Conservation (phyloP, 2,329 filamentous ascomycete species). For the Diaporthe longicolla region DNA sequence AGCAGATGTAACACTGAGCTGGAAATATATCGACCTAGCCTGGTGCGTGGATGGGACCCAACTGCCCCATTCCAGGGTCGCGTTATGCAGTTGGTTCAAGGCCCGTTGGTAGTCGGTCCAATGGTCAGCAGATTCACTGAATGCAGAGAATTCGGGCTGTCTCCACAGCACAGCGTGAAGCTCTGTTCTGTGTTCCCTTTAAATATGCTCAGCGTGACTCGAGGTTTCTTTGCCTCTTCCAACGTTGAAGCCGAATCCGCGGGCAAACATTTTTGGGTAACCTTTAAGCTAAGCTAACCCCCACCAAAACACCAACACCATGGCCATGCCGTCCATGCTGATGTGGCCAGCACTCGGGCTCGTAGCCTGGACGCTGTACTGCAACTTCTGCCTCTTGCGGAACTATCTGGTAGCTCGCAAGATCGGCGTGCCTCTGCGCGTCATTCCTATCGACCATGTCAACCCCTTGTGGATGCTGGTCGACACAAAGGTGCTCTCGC, state of each 20-base stretch:
- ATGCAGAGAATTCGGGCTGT: neutral
- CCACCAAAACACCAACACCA: neutral
- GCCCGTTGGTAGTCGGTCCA: neutral
- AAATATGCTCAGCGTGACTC: neutral
- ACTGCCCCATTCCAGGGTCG: neutral
- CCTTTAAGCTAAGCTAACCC: neutral
- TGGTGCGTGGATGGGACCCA: neutral
- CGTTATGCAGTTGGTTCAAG: neutral
- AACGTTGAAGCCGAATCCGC: neutral
- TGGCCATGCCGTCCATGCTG: neutral
- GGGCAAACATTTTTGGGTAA: neutral
- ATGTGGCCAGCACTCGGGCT: neutral
- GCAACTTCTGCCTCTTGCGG: constrained; percentile 4
- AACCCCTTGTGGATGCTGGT: constrained; percentile 49
- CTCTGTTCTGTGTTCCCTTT: neutral
- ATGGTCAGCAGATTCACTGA: neutral
- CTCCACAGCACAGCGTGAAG: neutral
- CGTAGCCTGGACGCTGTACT: constrained; percentile 4
- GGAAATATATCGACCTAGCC: neutral
- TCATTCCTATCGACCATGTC: constrained; percentile 45
- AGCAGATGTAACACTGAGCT: neutral
- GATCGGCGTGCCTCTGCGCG: constrained; percentile 51
- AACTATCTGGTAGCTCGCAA: constrained; percentile 46
- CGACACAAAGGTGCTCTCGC: constrained; percentile 45
- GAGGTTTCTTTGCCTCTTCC: neutral